Conservation (phyloP, 2,329 filamentous ascomycete species). For the Endocalyx cinctus region DNA sequence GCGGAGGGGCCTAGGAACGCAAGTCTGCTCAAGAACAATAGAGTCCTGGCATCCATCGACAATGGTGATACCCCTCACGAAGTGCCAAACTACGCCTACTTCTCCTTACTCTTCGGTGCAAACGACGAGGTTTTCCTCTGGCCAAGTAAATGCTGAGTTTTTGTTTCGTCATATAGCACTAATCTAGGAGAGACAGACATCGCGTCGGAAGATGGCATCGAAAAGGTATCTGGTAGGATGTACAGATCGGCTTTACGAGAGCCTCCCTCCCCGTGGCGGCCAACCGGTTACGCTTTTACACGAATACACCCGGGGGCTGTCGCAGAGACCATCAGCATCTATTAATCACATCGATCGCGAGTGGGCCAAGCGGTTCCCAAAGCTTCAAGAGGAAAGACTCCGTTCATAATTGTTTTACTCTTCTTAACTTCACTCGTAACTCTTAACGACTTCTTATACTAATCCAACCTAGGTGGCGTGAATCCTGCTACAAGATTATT, state of each 20-base stretch:
- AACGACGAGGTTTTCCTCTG: slow-evolving; percentile 50
- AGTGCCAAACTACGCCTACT: slow-evolving; percentile 59
- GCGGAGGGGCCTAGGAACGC: slow-evolving; percentile 34
- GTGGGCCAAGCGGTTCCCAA: slow-evolving; percentile 56
- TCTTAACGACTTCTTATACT: too few relatives aligned
- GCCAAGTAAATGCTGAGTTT: slow-evolving; percentile 56
- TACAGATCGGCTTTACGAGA: slow-evolving; percentile 26
- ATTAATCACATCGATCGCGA: slow-evolving; percentile 48
- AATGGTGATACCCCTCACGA: slow-evolving; percentile 53
- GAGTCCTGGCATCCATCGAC: slow-evolving; percentile 57
- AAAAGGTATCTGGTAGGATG: slow-evolving; percentile 21
- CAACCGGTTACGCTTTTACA: slow-evolving; percentile 45
- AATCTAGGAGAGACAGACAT: slow-evolving; percentile 43
- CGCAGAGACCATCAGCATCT: slow-evolving; percentile 52
- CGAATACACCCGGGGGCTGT: slow-evolving; percentile 52
- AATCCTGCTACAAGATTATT: too few relatives aligned
- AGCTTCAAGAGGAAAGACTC: too few relatives aligned
- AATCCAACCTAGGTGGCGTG: too few relatives aligned
- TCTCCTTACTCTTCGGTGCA: slow-evolving; percentile 50
- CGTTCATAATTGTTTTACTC: too few relatives aligned
- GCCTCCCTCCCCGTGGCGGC: slow-evolving; percentile 47
- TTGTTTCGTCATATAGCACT: slow-evolving; percentile 49
- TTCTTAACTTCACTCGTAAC: too few relatives aligned
- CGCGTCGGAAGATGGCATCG: slow-evolving; percentile 21
- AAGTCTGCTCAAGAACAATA: slow-evolving; percentile 60